Percentiles rank a stretch among this genome's conserved stretches.
These are phyloP conservation scores for Dioszegia crocea DNA, from an alignment of 768 basidiomycete species.

Conservation along the genomic window DNA sequence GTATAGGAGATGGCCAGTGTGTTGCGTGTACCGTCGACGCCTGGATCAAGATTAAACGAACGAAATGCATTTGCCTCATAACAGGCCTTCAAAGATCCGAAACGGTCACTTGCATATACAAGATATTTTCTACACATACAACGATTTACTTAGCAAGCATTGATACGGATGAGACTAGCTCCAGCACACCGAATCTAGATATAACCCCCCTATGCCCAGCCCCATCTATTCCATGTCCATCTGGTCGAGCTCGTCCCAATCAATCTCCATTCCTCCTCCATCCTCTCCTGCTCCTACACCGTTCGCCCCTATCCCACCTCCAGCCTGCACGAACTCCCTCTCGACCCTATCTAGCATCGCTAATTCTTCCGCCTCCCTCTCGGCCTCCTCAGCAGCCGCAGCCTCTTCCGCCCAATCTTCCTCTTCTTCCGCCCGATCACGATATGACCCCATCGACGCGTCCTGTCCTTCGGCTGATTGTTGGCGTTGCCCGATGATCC, in stretches of 20 bases:
- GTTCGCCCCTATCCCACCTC: background rate
- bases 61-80: background rate
- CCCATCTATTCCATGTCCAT: constrained; percentile 31
- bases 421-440: constrained; percentile 20
- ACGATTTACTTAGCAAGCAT: no score
- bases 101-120: background rate
- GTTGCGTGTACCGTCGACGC: no score
- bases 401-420: constrained; percentile 34
- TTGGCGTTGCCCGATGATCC: background rate
- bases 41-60: background rate
- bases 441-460: background rate
- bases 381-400: constrained; percentile 30
- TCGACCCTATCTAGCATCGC: constrained; percentile 22
- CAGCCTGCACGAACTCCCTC: constrained; percentile 14
- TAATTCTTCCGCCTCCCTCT: constrained; percentile 27
- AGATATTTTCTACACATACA: background rate
- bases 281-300: constrained; percentile 12
- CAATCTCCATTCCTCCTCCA: constrained; percentile 19
- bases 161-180: no score
- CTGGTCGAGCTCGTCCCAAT: constrained; percentile 29
- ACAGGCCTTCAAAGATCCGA: background rate
- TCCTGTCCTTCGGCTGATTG: background rate
- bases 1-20: background rate
- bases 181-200: no score
- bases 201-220: no score